A percentile compares a stretch with the other conserved stretches of the same genome.
These are phyloP conservation scores for Globisporangium paddicum DNA, from an alignment of 352 stramenopile species.

Conservation along the genomic window DNA sequence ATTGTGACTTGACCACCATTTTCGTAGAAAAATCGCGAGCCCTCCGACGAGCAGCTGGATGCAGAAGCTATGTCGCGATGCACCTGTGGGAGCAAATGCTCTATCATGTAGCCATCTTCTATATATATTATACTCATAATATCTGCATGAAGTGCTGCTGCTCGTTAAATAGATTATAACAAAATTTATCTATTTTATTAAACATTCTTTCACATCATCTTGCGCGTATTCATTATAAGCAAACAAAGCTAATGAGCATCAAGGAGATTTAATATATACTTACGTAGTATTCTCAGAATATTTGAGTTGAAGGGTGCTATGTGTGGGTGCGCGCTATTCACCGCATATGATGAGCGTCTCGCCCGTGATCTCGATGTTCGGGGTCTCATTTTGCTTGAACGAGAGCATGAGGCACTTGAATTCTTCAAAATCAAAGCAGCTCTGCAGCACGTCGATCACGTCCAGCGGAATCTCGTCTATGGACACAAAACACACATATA, in stretches of 20 bases:
- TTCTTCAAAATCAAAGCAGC: constrained; percentile 83
- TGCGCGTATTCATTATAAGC: background rate
- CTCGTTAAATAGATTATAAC: background rate
- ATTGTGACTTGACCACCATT: background rate
- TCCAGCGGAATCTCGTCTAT: constrained; percentile 71
- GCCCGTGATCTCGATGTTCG: constrained; percentile 72
- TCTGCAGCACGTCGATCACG: constrained; percentile 77
- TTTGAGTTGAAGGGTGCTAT: background rate
- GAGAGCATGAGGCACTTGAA: constrained; percentile 87
- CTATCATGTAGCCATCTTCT: constrained; percentile 52
- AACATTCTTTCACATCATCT: background rate
- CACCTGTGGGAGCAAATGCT: constrained; percentile 47
- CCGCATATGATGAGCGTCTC: constrained; percentile 45
- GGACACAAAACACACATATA: background rate
- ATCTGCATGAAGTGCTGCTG: background rate
- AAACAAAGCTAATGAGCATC: background rate
- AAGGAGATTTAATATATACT: no score
- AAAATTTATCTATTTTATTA: background rate
- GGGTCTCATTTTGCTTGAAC: constrained; percentile 80
- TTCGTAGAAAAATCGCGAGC: constrained; percentile 10
- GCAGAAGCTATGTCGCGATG: constrained; percentile 64
- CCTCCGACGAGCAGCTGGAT: constrained; percentile 39
- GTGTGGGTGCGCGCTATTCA: constrained; percentile 7
- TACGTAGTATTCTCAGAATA: background rate
- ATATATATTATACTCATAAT: background rate